Evolutionary conservation across 257 asterid species (phyloP).

Genomic region (Phtheirospermum japonicum): DNA sequence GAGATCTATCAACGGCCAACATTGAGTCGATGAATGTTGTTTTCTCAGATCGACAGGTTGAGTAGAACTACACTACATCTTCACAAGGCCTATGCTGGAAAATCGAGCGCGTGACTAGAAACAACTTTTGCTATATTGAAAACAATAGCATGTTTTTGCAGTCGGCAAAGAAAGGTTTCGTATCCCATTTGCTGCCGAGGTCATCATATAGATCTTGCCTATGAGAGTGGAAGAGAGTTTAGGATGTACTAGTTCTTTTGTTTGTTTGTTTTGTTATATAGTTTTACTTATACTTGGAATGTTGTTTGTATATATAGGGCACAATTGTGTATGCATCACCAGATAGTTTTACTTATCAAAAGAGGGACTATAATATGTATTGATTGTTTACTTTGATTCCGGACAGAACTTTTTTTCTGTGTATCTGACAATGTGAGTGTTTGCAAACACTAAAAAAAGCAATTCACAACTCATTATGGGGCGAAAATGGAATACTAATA

Average conservation of each 20-base stretch:
- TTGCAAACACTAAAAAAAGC: too few relatives aligned
- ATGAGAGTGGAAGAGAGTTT: constrained; percentile 27
- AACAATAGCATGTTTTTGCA: neutral
- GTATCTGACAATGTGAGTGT: too few relatives aligned
- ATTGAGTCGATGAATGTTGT: constrained; percentile 23
- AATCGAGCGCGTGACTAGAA: neutral
- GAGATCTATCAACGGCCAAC: constrained; percentile 29
- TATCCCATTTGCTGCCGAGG: constrained; percentile 7
- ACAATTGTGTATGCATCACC: constrained; percentile 7
- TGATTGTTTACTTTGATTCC: too few relatives aligned
- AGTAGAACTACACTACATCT: neutral
- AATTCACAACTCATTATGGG: too few relatives aligned
- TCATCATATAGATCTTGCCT: constrained; percentile 6
- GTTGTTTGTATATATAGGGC: constrained; percentile 31
- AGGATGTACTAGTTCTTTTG: constrained; percentile 22
- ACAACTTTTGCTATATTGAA: neutral
- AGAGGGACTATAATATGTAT: too few relatives aligned
- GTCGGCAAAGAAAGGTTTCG: constrained; percentile 9
- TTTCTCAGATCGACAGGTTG: neutral
- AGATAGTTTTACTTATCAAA: neutral
- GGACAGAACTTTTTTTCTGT: too few relatives aligned
- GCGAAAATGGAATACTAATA: too few relatives aligned
- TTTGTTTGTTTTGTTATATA: neutral
- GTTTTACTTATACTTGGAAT: neutral
- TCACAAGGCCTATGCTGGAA: constrained; percentile 17